Evolutionary conservation across 2,329 filamentous ascomycete genomes (phyloP).

Genomic region (Xylaria sp.): DNA sequence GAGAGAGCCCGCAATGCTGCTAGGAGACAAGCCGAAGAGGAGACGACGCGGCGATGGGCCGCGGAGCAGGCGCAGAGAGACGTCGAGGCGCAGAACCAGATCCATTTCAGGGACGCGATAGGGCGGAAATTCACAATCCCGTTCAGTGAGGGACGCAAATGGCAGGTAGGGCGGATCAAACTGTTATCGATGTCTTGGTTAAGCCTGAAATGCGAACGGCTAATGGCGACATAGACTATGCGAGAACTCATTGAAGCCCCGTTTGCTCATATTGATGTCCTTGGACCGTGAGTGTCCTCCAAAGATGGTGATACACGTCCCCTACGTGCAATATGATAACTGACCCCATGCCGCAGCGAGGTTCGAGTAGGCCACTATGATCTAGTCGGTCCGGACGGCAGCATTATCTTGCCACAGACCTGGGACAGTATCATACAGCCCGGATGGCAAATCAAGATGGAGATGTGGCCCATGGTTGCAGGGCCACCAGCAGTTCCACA

Average conservation of each 20-base stretch:
- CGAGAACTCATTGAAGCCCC: constrained; percentile 81
- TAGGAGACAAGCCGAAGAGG: constrained; percentile 10
- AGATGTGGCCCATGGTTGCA: constrained; percentile 57
- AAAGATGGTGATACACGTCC: background rate
- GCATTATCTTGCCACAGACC: constrained; percentile 77
- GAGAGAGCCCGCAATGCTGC: background rate
- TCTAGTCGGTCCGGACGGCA: constrained; percentile 73
- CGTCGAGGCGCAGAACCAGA: constrained; percentile 14
- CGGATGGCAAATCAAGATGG: constrained; percentile 72
- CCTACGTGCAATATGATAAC: too few species aligned
- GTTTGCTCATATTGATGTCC: constrained; percentile 75
- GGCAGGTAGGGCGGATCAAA: constrained; percentile 13
- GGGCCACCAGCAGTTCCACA: background rate
- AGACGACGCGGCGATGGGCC: constrained; percentile 17
- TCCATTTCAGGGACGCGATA: constrained; percentile 25
- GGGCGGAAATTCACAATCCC: constrained; percentile 25
- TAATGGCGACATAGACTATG: constrained; percentile 66
- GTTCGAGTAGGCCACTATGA: constrained; percentile 79
- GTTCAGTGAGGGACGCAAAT: constrained; percentile 16
- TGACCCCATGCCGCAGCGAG: constrained; percentile 46
- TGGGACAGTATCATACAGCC: constrained; percentile 81
- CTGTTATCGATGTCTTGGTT: background rate
- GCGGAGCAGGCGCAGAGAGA: constrained; percentile 19
- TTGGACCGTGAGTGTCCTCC: constrained; percentile 56
- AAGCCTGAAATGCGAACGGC: background rate